Evolutionary conservation across 2,329 filamentous ascomycete species (phyloP).

Genomic region (Epichloe uncinata): DNA sequence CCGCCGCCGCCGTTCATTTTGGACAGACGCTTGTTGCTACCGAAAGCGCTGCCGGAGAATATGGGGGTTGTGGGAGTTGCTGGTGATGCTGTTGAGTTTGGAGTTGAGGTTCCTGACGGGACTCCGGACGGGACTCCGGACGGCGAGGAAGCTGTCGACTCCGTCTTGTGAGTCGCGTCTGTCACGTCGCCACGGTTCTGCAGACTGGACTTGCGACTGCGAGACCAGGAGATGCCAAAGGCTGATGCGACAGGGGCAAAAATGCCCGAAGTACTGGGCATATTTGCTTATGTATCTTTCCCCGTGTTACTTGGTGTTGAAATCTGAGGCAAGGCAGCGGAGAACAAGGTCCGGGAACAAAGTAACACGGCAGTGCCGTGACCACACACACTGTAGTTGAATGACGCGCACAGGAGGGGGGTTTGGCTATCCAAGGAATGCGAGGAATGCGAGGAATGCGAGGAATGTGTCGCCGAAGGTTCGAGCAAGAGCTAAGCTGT

Average conservation of each 20-base stretch:
- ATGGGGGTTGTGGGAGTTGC: conserved; percentile 1
- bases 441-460: too few species aligned
- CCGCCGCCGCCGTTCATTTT: conserved; percentile 21
- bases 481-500: too few species aligned
- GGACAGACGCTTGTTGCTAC: conserved; percentile 10
- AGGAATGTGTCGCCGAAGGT: too few species aligned
- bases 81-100: conserved; percentile 7
- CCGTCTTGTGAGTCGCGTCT: conserved; percentile 7
- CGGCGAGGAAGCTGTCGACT: conserved; percentile 1
- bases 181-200: conserved; percentile 8
- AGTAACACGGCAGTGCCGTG: background rate
- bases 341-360: background rate
- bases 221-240: conserved; percentile 19
- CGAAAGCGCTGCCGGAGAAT: conserved; percentile 8
- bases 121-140: conserved; percentile 2
- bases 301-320: too few species aligned
- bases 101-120: conserved; percentile 1
- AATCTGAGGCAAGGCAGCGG: background rate
- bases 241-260: conserved; percentile 20
- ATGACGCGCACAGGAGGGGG: background rate
- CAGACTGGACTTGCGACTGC: conserved; percentile 10
- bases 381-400: background rate
- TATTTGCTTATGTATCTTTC: conserved; percentile 5
- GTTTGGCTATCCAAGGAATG: too few species aligned
- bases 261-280: conserved; percentile 18